Base-by-base conservation (phyloP, 2,329 filamentous ascomycete species). In the Fusarium nematophilum region DNA sequence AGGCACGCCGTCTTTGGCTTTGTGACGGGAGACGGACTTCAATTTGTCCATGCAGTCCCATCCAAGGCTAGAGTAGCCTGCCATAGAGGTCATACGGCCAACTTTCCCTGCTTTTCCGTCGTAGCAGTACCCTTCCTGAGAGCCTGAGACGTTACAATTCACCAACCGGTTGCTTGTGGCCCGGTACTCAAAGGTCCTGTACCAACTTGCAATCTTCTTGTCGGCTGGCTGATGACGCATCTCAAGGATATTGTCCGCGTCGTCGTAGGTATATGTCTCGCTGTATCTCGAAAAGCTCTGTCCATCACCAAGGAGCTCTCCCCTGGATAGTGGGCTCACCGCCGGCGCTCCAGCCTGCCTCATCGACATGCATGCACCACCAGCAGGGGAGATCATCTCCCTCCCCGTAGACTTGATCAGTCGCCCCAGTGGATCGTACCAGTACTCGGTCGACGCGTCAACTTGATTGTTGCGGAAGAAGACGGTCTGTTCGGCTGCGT, bases 1-100 rank as follows among this genome's bases (percentile, higher is more conserved):
- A 1, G 54, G 45, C 3, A 10, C 38, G 1, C 30, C 46, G 1
- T 10, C 10, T 9, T 46, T 38, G 3, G 50, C 13, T 1, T 13
- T 17, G 26, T 60, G 53, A 2, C 4, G 21, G 0, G 62, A 42
- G 1, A 45, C 31, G 1, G 47, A 31, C 5, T 15, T 13, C 1
- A 58, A 26, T 29, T 39, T 29, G 9, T 55, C 18, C 4, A 39
- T 18, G n/a, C n/a, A 40, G 18, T 57, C 29, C 62, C 62, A 62
- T 3, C 14, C 6, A 47, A 34, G 10, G 6, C 9, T 6, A 8
- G 34, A 27, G 30, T 40, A 25, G 18, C 15, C 5, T 5, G 62
- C n/a, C n/a, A 65, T 14, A 2, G 30, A 21, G 6, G 55, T 62
- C 25, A 57, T 55, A 7, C 33, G 38, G 2, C 55, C 52, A 15